These are phyloP conservation scores for Ustanciosporium gigantosporum DNA, from an alignment of 1,284 basidiomycete genomes.

Conservation along the genomic window DNA sequence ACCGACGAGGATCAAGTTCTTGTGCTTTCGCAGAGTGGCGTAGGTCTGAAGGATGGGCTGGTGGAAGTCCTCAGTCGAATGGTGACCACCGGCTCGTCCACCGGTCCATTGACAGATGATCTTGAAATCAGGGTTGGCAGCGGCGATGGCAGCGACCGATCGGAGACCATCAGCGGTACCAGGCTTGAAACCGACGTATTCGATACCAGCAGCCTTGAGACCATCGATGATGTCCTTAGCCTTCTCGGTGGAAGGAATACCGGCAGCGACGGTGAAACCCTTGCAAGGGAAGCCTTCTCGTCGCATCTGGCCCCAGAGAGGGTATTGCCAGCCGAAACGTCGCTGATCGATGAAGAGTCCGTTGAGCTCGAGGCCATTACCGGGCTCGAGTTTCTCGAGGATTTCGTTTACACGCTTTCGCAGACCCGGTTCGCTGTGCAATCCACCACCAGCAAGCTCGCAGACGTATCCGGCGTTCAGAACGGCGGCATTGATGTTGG, in stretches of 20 bases:
- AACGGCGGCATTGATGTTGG: conserved; percentile 67
- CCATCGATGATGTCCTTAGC: conserved; percentile 87
- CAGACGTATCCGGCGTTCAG: conserved; percentile 93
- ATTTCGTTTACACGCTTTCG: conserved; percentile 74
- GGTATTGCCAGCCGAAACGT: conserved; percentile 92
- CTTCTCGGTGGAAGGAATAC: conserved; percentile 89
- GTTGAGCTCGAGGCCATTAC: conserved; percentile 79
- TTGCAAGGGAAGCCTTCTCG: conserved; percentile 92
- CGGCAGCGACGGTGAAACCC: conserved; percentile 96
- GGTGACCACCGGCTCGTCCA: conserved; percentile 97
- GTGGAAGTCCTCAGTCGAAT: conserved; percentile 98
- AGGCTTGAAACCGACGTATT: conserved; percentile 95
- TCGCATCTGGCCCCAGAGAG: conserved; percentile 96
- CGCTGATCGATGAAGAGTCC: conserved; percentile 97
- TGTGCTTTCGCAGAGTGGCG: conserved; percentile 80
- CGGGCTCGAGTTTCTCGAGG: conserved; percentile 41
- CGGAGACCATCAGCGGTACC: conserved; percentile 95
- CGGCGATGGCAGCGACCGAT: conserved; percentile 93
- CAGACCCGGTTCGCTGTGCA: conserved; percentile 86
- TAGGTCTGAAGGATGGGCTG: conserved; percentile 92
- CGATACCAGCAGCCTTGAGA: conserved; percentile 78
- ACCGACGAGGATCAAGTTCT: conserved; percentile 86
- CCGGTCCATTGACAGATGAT: conserved; percentile 99
- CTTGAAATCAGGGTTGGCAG: conserved; percentile 93
- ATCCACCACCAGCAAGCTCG: conserved; percentile 95